Conservation (phyloP, 78 protist species). For the Speleostelium caveatum region DNA sequence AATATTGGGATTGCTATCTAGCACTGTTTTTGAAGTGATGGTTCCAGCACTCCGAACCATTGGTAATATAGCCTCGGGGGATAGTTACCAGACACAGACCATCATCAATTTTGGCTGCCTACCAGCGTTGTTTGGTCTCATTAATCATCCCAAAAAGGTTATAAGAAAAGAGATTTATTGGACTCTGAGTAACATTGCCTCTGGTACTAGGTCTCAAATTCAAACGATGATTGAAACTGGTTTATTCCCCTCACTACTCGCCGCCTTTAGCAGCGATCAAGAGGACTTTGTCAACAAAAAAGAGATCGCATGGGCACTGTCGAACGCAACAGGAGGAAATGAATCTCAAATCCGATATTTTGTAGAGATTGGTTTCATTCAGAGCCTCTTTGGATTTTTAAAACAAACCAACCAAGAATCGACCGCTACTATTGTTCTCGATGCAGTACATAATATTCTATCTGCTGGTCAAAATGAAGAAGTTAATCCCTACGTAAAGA, state of each 20-base stretch:
- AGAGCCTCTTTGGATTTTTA: too few relatives aligned
- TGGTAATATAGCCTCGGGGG: slow-evolving; percentile 98
- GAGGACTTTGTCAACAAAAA: slow-evolving; percentile 79
- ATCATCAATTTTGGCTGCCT: slow-evolving; percentile 82
- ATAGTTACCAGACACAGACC: slow-evolving; percentile 94
- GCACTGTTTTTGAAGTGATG: slow-evolving; percentile 52
- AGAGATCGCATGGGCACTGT: slow-evolving; percentile 98
- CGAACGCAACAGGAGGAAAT: slow-evolving; percentile 88
- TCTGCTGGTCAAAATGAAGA: too few relatives aligned
- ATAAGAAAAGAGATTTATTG: slow-evolving; percentile 97
- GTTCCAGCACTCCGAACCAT: slow-evolving; percentile 96
- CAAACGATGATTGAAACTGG: slow-evolving; percentile 87
- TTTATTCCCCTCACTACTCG: slow-evolving; percentile 86
- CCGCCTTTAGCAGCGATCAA: slow-evolving; percentile 68
- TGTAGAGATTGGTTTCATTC: background rate
- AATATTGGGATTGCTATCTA: slow-evolving; percentile 88
- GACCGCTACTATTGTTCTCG: background rate
- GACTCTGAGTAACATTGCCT: slow-evolving; percentile 97
- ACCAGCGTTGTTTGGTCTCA: slow-evolving; percentile 37
- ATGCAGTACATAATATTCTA: background rate
- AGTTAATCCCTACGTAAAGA: too few relatives aligned
- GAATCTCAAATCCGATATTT: background rate
- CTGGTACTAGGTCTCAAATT: slow-evolving; percentile 95
- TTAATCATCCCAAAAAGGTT: slow-evolving; percentile 23
- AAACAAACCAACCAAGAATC: too few relatives aligned